These are phyloP conservation scores for Zygosaccharomyces rouxii DNA, from an alignment of 805 yeast species.

Conservation along the genomic window DNA sequence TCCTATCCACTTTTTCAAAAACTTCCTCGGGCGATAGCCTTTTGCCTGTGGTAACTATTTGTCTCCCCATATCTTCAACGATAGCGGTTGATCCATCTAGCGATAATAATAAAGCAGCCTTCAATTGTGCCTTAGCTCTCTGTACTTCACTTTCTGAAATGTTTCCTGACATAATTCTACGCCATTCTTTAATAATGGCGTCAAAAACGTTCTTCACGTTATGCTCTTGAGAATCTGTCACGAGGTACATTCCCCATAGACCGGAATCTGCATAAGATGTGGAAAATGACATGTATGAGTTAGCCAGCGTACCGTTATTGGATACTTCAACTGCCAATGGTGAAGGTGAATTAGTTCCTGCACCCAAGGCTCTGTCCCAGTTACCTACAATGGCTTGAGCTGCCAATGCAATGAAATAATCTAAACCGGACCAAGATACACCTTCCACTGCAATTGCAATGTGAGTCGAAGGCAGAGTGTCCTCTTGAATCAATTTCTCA, in stretches of 20 bases:
- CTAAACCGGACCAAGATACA: slow-evolving; percentile 94
- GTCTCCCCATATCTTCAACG: slow-evolving; percentile 98
- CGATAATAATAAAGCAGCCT: slow-evolving; percentile 84
- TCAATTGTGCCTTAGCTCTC: slow-evolving; percentile 90
- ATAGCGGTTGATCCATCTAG: slow-evolving; percentile 93
- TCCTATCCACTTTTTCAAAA: slow-evolving; percentile 62
- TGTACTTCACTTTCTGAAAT: slow-evolving; percentile 82
- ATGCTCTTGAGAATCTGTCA: slow-evolving; percentile 66
- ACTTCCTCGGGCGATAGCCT: slow-evolving; percentile 46
- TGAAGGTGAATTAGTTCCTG: slow-evolving; percentile 80
- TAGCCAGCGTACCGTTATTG: slow-evolving; percentile 63
- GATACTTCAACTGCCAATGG: slow-evolving; percentile 62
- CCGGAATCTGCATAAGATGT: slow-evolving; percentile 98
- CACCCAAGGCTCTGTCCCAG: slow-evolving; percentile 92
- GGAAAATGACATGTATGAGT: slow-evolving; percentile 93
- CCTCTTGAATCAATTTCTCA: slow-evolving; percentile 79
- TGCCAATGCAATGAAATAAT: slow-evolving; percentile 89
- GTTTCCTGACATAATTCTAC: slow-evolving; percentile 71
- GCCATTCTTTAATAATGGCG: slow-evolving; percentile 84
- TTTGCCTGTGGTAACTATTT: slow-evolving; percentile 87
- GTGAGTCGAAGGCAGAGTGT: slow-evolving; percentile 80
- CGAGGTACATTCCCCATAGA: slow-evolving; percentile 92
- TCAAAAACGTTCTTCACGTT: slow-evolving; percentile 64
- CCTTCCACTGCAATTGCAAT: slow-evolving; percentile 96
- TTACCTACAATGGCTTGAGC: slow-evolving; percentile 96